Conservation (phyloP, 345 rosid genomes). For the Arabidopsis arenosa region DNA sequence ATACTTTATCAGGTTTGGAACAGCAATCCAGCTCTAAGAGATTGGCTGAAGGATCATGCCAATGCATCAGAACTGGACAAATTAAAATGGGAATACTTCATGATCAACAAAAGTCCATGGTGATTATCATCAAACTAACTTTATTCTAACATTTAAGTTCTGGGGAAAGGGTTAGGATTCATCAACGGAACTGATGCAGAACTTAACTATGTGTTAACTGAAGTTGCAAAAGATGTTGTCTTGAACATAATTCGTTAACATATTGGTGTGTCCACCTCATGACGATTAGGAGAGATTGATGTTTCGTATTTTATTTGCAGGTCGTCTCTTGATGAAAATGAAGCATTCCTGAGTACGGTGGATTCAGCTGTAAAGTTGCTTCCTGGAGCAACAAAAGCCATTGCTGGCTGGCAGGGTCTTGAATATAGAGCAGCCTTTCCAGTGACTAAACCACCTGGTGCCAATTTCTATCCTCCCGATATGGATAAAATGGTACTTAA, state of each 20-base stretch:
- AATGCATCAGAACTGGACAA: slow-evolving; percentile 66
- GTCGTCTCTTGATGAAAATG: slow-evolving; percentile 92
- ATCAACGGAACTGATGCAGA: background rate
- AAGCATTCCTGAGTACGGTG: slow-evolving; percentile 82
- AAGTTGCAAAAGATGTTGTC: slow-evolving; percentile 6
- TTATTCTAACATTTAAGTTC: slow-evolving; percentile 22
- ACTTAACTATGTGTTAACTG: background rate
- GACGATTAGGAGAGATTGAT: slow-evolving; percentile 20
- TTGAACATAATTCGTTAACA: background rate
- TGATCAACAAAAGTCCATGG: slow-evolving; percentile 94
- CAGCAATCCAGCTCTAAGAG: slow-evolving; percentile 80
- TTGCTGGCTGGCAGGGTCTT: slow-evolving; percentile 89
- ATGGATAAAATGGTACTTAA: slow-evolving; percentile 81
- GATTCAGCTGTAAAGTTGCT: slow-evolving; percentile 82
- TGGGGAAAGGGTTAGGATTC: background rate
- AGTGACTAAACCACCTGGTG: slow-evolving; percentile 78
- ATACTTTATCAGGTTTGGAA: slow-evolving; percentile 68
- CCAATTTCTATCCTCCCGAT: slow-evolving; percentile 95
- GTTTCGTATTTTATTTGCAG: slow-evolving; percentile 50
- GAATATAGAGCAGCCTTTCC: slow-evolving; percentile 90
- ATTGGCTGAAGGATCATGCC: slow-evolving; percentile 81
- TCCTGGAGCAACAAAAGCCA: slow-evolving; percentile 67
- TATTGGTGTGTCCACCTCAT: slow-evolving; percentile 18
- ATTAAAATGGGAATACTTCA: slow-evolving; percentile 76
- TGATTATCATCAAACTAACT: slow-evolving; percentile 40